phyloP scores from a whole-genome alignment of 495 filamentous ascomycete species.

The Podospora pseudopauciseta region DNA sequence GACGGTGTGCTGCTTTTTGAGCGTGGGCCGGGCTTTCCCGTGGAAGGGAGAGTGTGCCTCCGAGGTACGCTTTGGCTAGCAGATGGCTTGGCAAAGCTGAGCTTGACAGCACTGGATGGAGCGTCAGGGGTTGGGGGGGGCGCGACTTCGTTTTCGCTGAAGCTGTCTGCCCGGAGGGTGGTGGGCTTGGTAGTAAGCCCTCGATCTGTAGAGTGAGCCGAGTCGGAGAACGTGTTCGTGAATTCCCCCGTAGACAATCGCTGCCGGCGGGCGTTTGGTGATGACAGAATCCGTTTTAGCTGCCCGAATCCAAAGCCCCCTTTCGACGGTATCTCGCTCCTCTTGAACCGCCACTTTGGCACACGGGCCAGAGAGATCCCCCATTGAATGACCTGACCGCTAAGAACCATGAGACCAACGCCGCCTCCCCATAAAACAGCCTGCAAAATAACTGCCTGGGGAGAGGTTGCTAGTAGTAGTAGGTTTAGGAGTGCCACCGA shows the following conservation, averaged over 20 bases:
- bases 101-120: conserved; percentile 14
- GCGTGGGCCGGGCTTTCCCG: conserved; percentile 25
- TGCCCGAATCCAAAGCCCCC: conserved; percentile 20
- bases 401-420: conserved; percentile 67
- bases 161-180: conserved; percentile 5
- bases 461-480: conserved; percentile 70
- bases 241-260: conserved; percentile 21
- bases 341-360: conserved; percentile 84
- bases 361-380: conserved; percentile 81
- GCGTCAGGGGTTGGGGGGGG: neutral
- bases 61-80: conserved; percentile 30
- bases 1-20: conserved; percentile 54
- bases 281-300: conserved; percentile 30
- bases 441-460: conserved; percentile 80
- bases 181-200: conserved; percentile 14
- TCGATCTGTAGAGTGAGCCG: conserved; percentile 22
- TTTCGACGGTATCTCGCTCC: conserved; percentile 33
- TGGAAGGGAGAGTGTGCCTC: conserved; percentile 53
- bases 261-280: conserved; percentile 26
- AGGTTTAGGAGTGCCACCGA: conserved; percentile 80
- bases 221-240: conserved; percentile 17
- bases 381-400: conserved; percentile 75
- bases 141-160: conserved; percentile 17
- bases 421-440: conserved; percentile 86
- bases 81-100: conserved; percentile 17